These are phyloP conservation scores for Geum urbanum DNA, from an alignment of 306 rosid species.

Conservation along the genomic window DNA sequence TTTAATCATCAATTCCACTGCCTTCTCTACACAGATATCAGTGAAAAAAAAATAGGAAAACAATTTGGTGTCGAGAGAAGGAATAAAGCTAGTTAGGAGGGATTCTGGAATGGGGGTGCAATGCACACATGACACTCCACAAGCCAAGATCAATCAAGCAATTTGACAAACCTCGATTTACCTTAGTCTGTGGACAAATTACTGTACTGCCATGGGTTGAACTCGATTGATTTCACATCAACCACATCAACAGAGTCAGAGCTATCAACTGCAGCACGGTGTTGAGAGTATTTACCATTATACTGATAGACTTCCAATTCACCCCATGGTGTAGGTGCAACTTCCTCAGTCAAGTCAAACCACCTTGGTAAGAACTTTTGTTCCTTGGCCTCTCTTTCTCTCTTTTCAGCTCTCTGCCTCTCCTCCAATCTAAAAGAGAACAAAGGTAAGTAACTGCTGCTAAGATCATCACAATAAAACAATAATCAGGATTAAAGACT, in stretches of 20 bases:
- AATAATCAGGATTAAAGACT: too few species aligned
- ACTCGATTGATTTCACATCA: conserved; percentile 48
- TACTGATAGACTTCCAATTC: conserved; percentile 81
- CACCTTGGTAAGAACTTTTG: conserved; percentile 58
- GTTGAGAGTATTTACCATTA: conserved; percentile 61
- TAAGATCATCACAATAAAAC: neutral
- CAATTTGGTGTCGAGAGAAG: neutral
- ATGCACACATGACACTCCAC: conserved; percentile 10
- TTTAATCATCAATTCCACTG: neutral
- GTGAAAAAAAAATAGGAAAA: neutral
- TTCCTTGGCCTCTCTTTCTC: conserved; percentile 55
- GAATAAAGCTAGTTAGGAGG: neutral
- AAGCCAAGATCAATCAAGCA: neutral
- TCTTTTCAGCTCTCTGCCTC: conserved; percentile 87
- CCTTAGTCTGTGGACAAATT: conserved; percentile 50
- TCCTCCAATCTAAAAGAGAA: conserved; percentile 68
- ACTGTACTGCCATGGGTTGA: conserved; percentile 85
- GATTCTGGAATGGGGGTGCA: neutral
- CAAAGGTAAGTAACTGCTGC: neutral
- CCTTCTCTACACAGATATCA: neutral
- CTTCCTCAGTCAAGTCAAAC: conserved; percentile 80
- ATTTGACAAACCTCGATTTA: neutral
- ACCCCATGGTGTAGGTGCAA: conserved; percentile 88
- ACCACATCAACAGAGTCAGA: conserved; percentile 36
- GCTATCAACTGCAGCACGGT: conserved; percentile 49